These are phyloP conservation scores for Oligophagozyma castellii DNA, from an alignment of 1,139 yeast species.

Conservation along the genomic window DNA sequence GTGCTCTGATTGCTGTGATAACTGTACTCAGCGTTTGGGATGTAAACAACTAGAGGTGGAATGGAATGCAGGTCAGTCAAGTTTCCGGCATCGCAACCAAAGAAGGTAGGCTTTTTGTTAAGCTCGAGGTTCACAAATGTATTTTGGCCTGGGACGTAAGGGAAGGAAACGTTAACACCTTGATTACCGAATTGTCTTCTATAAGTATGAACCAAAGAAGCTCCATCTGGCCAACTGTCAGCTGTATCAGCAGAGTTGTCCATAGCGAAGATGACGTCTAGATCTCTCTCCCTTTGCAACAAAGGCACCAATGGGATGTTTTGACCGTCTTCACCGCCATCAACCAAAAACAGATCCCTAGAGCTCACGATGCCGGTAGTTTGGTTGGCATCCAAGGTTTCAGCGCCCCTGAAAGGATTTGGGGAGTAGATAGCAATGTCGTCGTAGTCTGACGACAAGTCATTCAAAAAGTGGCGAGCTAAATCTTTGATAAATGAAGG, in stretches of 20 bases:
- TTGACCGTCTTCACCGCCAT: constrained; percentile 80
- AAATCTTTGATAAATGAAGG: constrained; percentile 36
- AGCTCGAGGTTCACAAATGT: constrained; percentile 51
- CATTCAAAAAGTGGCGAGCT: constrained; percentile 31
- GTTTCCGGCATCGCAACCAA: constrained; percentile 70
- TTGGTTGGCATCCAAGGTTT: constrained; percentile 29
- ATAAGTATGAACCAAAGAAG: constrained; percentile 51
- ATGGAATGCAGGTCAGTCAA: constrained; percentile 37
- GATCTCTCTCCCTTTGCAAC: constrained; percentile 51
- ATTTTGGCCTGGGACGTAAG: constrained; percentile 67
- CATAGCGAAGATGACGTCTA: constrained; percentile 70
- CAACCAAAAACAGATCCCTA: constrained; percentile 51
- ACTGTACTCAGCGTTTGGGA: constrained; percentile 65
- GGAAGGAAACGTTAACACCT: constrained; percentile 50
- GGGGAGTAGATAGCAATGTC: constrained; percentile 67
- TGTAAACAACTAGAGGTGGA: constrained; percentile 70
- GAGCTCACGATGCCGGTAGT: constrained; percentile 26
- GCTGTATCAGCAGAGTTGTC: constrained; percentile 78
- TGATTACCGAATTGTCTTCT: constrained; percentile 53
- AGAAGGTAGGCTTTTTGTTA: constrained; percentile 55
- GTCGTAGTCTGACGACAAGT: constrained; percentile 34
- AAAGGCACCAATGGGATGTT: constrained; percentile 71
- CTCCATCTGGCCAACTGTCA: constrained; percentile 63
- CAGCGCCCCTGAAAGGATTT: constrained; percentile 42
- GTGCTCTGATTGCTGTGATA: constrained; percentile 61